Base-by-base conservation (phyloP, 2,329 filamentous ascomycete genomes). In the Clonostachys solani region DNA sequence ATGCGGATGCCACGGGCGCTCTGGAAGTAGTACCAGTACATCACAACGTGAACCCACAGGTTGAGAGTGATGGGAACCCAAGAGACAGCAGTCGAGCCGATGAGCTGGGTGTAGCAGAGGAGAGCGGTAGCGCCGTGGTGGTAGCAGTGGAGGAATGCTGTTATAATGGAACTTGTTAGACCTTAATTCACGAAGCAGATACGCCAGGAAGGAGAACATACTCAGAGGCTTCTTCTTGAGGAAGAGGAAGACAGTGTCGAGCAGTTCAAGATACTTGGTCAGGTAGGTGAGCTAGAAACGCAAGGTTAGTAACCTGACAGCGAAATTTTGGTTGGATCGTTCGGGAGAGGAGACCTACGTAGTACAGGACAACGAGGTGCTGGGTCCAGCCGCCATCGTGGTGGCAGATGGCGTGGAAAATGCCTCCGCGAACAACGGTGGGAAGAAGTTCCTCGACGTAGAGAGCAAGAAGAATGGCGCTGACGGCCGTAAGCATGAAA, bases 11-110 rank as follows among this genome's bases (percentile, higher is more conserved):
- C 94, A 59, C 92, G 91, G 47, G 92, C 92, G 64, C 89, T 92
- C 80, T 97, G 92, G 86, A 97, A 97, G 83, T 97, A 97, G 84
- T 97, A 97, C 92, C 92, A 96, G 86, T 97, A 97, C 92, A 97
- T 97, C 66, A 96, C 88, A 49, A 97, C 92, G 74, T 97, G 92
- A 47, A 97, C 92, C 54, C 83, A 83, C 63, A 97, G 74, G 80
- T 97, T 97, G 60, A 97, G 83, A 46, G 83, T 86, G 66, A 97
- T 97, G 52, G 87, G 85, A 47, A 96, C 89, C 92, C 92, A 97
- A 51, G 92, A 95, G 48, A 97, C 92, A 40, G 92, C 81, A 42
- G 92, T 97, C 63, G 89, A 83, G 57, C 92, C 92, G 62, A 96
- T 86, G 56, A 97, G 83, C 76, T 97, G 92, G 48, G 91, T 96